Evolutionary conservation across 768 basidiomycete species (phyloP), one percentile per base, ranked within the genome.

Genomic region (Suillus placidus): DNA sequence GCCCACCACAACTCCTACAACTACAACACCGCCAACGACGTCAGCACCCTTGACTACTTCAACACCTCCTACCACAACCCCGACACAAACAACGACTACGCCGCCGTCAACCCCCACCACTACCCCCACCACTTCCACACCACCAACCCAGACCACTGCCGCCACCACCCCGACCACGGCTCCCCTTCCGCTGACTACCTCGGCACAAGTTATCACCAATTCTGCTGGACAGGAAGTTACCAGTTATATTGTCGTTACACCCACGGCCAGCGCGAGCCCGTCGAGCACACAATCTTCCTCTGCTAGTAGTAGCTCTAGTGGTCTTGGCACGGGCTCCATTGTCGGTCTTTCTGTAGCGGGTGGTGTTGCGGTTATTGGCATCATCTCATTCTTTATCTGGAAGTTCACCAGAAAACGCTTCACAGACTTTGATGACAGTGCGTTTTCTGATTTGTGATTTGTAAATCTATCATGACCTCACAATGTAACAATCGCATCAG

Each of bases 381-480:
- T 95, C 61, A 77, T 88, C 61, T 87, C 81, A 18, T 95, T 95
- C 80, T 85, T 93, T 68, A 79, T 92, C 43, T 95, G 94, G 93
- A 95, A 95, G 77, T 86, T 93, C 73, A 91, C 90, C 3, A 83
- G 90, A 72, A 95, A 94, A 75, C 88, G 90, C 64, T 87, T 88
- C 72, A 67, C 81, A 32, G 86, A 89, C 70, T 92, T 91, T 71
- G 91, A 94, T 71, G 90, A 92, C 79, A 88, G 93, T 93, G 76
- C 71, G 91, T 85, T 45, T 67, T 65, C 35, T 52, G 61, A 68
- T 64, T 69, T 60, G 38, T 66, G 65, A 70, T 1, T 26, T 64
- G 66, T 67, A 16, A 51, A 37, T 23, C 26, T 67, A 60, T 67
- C 61, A 61, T 10, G 32, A 61, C 18, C 40, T 42, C 40, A 37